phyloP scores from a whole-genome alignment of 1,139 yeast genomes.

The Blastobotrys proliferans region DNA sequence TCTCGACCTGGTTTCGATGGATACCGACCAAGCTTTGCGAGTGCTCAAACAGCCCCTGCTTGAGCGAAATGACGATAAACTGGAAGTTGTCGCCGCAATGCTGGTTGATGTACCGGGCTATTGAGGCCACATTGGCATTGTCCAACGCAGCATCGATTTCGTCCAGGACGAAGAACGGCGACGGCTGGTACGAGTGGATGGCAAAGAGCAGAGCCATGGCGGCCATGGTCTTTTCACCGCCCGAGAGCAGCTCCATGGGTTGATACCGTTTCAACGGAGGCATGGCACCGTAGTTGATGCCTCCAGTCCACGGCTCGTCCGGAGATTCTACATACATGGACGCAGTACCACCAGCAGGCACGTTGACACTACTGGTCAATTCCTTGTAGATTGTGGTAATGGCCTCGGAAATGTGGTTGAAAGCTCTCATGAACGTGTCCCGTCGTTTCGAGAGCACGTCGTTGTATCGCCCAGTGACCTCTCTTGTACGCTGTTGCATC shows the following conservation, averaged over 20 bases:
- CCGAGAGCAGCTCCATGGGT: conserved; percentile 89
- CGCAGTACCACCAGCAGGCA: conserved; percentile 83
- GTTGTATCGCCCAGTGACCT: conserved; percentile 54
- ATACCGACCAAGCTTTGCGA: conserved; percentile 93
- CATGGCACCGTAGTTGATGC: conserved; percentile 89
- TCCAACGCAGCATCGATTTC: conserved; percentile 98
- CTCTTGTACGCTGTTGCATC: conserved; percentile 60
- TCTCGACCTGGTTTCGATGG: conserved; percentile 75
- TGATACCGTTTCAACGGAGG: conserved; percentile 94
- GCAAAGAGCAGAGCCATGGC: conserved; percentile 91
- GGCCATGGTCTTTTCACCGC: conserved; percentile 97
- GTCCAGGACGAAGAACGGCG: conserved; percentile 93
- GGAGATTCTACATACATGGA: conserved; percentile 81
- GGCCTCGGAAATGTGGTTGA: conserved; percentile 64
- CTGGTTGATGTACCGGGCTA: conserved; percentile 76
- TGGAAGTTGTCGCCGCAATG: conserved; percentile 81
- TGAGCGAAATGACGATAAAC: conserved; percentile 89
- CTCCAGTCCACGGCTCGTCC: conserved; percentile 75
- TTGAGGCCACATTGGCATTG: conserved; percentile 76
- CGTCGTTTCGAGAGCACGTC: conserved; percentile 57
- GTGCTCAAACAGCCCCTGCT: conserved; percentile 79
- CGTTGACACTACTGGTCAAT: conserved; percentile 59
- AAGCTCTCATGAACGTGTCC: conserved; percentile 64
- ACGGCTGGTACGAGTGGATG: conserved; percentile 83
- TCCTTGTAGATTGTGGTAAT: conserved; percentile 86